Conservation (phyloP, 441 rosid genomes). For the Omphalea diandra region DNA sequence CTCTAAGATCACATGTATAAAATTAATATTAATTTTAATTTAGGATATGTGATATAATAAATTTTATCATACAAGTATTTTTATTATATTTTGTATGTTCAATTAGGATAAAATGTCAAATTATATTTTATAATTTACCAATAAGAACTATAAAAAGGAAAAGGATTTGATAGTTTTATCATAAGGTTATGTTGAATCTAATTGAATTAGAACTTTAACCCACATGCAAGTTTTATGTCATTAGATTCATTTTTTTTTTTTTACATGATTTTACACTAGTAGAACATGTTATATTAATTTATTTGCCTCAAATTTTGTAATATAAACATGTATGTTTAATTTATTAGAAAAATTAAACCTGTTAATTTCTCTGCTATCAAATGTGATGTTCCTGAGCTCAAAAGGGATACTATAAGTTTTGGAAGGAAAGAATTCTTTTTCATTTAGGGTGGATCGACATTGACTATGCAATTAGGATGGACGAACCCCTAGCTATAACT, state of each 20-base stretch:
- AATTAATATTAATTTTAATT: slow-evolving; percentile 9
- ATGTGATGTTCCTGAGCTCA: not conserved
- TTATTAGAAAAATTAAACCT: not conserved
- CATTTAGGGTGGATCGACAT: slow-evolving; percentile 18
- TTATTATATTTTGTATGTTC: slow-evolving; percentile 2
- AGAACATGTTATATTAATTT: not conserved
- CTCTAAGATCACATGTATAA: slow-evolving; percentile 1
- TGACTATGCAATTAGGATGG: slow-evolving; percentile 13
- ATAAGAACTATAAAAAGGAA: slow-evolving; percentile 5
- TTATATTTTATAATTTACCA: slow-evolving; percentile 18
- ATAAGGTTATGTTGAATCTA: not conserved
- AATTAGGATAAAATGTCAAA: slow-evolving; percentile 15
- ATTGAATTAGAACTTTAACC: slow-evolving; percentile 3
- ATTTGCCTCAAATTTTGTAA: not conserved
- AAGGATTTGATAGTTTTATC: slow-evolving; percentile 18
- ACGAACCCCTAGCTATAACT: not conserved
- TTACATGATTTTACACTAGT: not conserved
- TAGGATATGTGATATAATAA: not conserved
- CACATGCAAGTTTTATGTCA: slow-evolving; percentile 8
- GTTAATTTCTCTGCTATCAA: not conserved
- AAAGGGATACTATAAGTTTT: slow-evolving; percentile 12
- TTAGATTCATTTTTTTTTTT: not conserved
- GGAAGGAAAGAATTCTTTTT: slow-evolving; percentile 12
- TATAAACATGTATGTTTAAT: not conserved
- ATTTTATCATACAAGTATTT: slow-evolving; percentile 6